phyloP scores from a whole-genome alignment of 2,329 filamentous ascomycete species.

The Fusarium mangiferae region DNA sequence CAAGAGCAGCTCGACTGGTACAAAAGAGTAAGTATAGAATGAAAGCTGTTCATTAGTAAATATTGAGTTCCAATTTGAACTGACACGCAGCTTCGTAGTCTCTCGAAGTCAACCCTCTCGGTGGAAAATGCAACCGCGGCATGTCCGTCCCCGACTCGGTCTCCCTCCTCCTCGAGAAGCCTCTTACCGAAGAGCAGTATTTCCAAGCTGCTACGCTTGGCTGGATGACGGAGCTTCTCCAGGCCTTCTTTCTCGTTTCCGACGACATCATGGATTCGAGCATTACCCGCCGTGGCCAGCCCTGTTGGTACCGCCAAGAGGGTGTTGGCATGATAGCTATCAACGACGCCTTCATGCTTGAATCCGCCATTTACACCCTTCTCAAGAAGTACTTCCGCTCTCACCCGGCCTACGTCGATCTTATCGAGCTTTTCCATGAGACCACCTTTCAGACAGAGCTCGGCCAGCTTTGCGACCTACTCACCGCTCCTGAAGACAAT shows the following conservation, averaged over 20 bases:
- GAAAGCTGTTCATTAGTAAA: not conserved
- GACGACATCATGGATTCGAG: slow-evolving; percentile 99
- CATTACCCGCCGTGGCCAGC: slow-evolving; percentile 92
- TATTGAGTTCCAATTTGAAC: not conserved
- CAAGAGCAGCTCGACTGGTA: slow-evolving; percentile 86
- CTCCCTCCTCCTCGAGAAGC: slow-evolving; percentile 76
- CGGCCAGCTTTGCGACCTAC: slow-evolving; percentile 91
- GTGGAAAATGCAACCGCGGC: slow-evolving; percentile 98
- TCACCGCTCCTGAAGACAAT: slow-evolving; percentile 93
- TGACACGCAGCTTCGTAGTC: slow-evolving; percentile 55
- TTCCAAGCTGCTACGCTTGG: slow-evolving; percentile 88
- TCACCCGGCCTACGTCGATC: slow-evolving; percentile 88
- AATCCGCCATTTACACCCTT: slow-evolving; percentile 87
- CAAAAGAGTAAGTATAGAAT: slow-evolving; percentile 70
- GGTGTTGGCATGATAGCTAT: slow-evolving; percentile 96
- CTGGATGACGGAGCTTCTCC: slow-evolving; percentile 97
- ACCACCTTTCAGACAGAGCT: slow-evolving; percentile 93
- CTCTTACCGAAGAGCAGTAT: slow-evolving; percentile 84
- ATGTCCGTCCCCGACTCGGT: slow-evolving; percentile 96
- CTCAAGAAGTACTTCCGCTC: slow-evolving; percentile 93
- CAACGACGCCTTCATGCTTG: slow-evolving; percentile 98
- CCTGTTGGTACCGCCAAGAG: slow-evolving; percentile 95
- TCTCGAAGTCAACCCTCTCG: slow-evolving; percentile 84
- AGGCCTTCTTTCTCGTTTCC: slow-evolving; percentile 98
- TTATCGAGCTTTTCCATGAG: slow-evolving; percentile 97